Conservation (phyloP, 2,329 filamentous ascomycete genomes). For the Verticillium tricorpus region DNA sequence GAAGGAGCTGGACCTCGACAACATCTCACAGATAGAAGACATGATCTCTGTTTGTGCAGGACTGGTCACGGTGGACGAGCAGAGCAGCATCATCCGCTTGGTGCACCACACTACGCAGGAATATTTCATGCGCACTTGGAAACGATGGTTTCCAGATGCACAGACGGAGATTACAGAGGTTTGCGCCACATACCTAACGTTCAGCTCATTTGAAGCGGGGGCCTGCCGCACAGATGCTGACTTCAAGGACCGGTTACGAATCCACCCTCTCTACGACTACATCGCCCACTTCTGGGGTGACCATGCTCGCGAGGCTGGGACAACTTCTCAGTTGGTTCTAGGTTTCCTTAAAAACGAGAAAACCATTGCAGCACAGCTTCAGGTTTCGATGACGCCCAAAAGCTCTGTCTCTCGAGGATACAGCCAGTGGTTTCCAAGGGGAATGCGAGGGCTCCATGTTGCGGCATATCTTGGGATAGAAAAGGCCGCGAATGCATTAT, state of each 20-base stretch:
- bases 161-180: constrained; percentile 19
- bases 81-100: constrained; percentile 31
- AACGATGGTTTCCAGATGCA: constrained; percentile 23
- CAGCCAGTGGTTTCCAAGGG: constrained; percentile 5
- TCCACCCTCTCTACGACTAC: constrained; percentile 24
- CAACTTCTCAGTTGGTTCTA: constrained; percentile 3
- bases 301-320: constrained; percentile 19
- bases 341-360: constrained; percentile 12
- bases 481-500: background rate
- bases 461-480: constrained; percentile 18
- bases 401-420: background rate
- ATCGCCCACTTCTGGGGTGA: constrained; percentile 26
- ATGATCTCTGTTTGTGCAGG: constrained; percentile 34
- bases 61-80: constrained; percentile 33
- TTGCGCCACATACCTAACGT: constrained; percentile 24
- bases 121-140: constrained; percentile 29
- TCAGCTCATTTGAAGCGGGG: constrained; percentile 16
- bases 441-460: constrained; percentile 17
- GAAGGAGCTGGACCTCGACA: constrained; percentile 25
- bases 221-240: constrained; percentile 12
- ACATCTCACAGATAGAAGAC: constrained; percentile 24
- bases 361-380: constrained; percentile 12
- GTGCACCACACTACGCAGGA: constrained; percentile 42
- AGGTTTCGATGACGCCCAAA: constrained; percentile 12
- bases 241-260: constrained; percentile 15